Evolutionary conservation across 2,329 filamentous ascomycete genomes (phyloP), one percentile per base, ranked within the genome.

Genomic region (Pseudogymnoascus sp.): DNA sequence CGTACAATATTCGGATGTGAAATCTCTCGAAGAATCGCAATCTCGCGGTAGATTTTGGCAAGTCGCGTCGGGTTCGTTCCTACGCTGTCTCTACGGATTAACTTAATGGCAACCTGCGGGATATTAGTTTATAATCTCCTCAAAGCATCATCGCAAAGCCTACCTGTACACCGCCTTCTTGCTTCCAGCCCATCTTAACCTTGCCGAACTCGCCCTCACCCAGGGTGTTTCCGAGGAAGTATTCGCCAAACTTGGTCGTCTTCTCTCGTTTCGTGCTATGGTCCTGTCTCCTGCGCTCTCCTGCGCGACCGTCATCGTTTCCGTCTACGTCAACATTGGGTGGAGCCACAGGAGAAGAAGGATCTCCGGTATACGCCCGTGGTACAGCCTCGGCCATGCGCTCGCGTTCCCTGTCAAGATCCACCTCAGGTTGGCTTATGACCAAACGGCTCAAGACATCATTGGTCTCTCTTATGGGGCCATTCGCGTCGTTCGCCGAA

Each of bases 121-220:
- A 58, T 15, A n/a, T 62, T 39, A 41, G 12, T 51, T 15, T 12
- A 12, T 10, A 21, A 13, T 41, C 12, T 10, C 4, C 12, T 7
- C 35, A 15, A 29, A 44, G 7, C 25, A 35, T 27, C 4, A 42
- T 35, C 33, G 7, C 6, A 62, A 65, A 33, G 29, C 75, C 68
- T 77, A 88, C 86, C 79, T 93, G 88, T 59, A 96, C 89, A 66
- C 88, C 92, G 64, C 92, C 92, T 75, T 96, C 92, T 73, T 91
- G 90, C 76, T 97, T 97, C 94, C 94, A 99, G 27, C 94, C 94
- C 71, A 97, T 86, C 76, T 97, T 97, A 70, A 99, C 94, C 74
- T 99, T 99, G 67, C 94, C 94, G 74, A 99, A 99, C 76, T 99
- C 94, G 65, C 94, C 94, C 78, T 99, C 94, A 59, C 94, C 94